A percentile compares a stretch with the other conserved stretches of the same genome.
Conservation (phyloP, 345 rosid species). For the Rhizophora mangle region DNA sequence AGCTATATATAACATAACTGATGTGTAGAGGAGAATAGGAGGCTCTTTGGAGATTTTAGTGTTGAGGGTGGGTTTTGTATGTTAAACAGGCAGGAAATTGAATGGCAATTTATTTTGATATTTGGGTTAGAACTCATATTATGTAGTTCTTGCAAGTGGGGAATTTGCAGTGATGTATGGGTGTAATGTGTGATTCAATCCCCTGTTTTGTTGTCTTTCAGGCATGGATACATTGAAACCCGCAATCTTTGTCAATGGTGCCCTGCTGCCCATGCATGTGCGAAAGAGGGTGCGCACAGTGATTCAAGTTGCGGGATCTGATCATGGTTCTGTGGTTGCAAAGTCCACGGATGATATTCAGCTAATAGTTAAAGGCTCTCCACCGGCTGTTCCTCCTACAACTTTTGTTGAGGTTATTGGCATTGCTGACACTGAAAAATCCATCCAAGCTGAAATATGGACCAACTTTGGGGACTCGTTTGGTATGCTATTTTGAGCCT, state of each 20-base stretch:
- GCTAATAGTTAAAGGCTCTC: constrained; percentile 55
- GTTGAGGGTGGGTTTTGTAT: too few relatives aligned
- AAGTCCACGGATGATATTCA: constrained; percentile 69
- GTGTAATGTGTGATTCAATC: neutral
- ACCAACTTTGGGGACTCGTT: constrained; percentile 73
- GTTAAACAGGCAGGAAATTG: too few relatives aligned
- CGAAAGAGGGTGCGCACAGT: constrained; percentile 73
- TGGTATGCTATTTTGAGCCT: constrained; percentile 39
- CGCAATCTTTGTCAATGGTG: constrained; percentile 82
- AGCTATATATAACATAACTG: too few relatives aligned
- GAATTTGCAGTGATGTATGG: neutral
- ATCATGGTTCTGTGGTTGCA: constrained; percentile 48
- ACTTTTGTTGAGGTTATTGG: constrained; percentile 81
- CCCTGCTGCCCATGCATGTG: constrained; percentile 45
- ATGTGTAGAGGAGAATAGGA: too few relatives aligned
- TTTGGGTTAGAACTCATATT: too few relatives aligned
- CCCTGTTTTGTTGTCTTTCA: neutral
- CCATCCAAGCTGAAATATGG: constrained; percentile 63
- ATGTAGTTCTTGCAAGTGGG: too few relatives aligned
- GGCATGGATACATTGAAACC: constrained; percentile 78
- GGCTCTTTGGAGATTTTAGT: too few relatives aligned
- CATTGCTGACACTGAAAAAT: constrained; percentile 65
- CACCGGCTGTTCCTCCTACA: constrained; percentile 45
- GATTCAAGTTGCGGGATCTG: constrained; percentile 58
- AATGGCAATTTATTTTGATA: too few relatives aligned